These are phyloP conservation scores for Apiospora saccharicola DNA, from an alignment of 2,329 filamentous ascomycete species.

Conservation along the genomic window DNA sequence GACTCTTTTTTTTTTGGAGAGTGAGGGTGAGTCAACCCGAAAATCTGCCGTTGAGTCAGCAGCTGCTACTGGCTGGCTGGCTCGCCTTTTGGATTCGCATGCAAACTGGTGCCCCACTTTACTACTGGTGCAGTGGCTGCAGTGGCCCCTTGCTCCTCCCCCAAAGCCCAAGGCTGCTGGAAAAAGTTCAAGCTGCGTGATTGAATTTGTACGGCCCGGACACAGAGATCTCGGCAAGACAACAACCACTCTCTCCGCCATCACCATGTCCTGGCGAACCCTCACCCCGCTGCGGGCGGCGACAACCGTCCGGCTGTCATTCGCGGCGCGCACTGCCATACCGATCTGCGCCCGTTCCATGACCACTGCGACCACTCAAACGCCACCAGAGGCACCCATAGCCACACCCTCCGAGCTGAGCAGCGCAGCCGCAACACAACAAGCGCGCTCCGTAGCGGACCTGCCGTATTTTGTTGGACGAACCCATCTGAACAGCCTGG, in stretches of 20 bases:
- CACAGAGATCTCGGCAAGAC: neutral
- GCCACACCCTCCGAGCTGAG: conserved; percentile 3
- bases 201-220: conserved; percentile 7
- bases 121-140: neutral
- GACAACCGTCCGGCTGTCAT: neutral
- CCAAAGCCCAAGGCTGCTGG: neutral
- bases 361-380: neutral
- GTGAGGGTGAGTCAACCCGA: neutral
- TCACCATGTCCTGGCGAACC: neutral
- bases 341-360: neutral
- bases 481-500: conserved; percentile 73
- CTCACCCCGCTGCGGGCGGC: conserved; percentile 10
- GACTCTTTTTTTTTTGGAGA: neutral
- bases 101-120: neutral
- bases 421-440: neutral
- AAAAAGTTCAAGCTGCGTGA: conserved; percentile 6
- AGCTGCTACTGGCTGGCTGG: neutral
- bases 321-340: conserved; percentile 6
- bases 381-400: neutral
- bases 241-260: neutral
- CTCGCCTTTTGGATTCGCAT: neutral
- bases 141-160: neutral
- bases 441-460: conserved; percentile 31
- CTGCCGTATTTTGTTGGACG: conserved; percentile 76
- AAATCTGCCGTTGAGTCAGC: conserved; percentile 20